Conservation (phyloP, 1,139 yeast species). For the Candida albicans region DNA sequence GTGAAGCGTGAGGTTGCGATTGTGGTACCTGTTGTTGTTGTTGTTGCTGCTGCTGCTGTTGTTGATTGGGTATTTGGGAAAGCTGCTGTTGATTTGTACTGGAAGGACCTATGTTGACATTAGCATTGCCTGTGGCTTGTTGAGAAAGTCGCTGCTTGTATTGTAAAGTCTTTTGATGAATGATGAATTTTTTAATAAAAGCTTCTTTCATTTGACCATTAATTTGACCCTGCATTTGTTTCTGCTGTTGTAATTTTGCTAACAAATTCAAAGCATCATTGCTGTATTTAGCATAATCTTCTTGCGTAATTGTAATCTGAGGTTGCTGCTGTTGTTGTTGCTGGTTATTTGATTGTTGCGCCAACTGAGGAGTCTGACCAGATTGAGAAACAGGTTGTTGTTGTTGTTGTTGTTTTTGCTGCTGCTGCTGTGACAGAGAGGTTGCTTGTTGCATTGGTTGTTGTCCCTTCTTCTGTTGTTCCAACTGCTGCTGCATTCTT, state of each 20-base stretch:
- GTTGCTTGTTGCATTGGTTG: conserved; percentile 19
- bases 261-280: conserved; percentile 44
- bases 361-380: conserved; percentile 3
- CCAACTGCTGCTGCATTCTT: conserved; percentile 14
- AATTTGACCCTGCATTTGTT: conserved; percentile 32
- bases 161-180: conserved; percentile 41
- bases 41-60: conserved; percentile 14
- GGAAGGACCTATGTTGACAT: background rate
- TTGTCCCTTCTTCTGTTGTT: conserved; percentile 15
- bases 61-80: conserved; percentile 9
- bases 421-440: conserved; percentile 17
- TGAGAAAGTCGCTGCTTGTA: conserved; percentile 33
- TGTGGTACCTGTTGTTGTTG: conserved; percentile 12
- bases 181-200: conserved; percentile 41
- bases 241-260: conserved; percentile 38
- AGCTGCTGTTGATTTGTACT: conserved; percentile 4
- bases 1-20: conserved; percentile 11
- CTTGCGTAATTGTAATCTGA: conserved; percentile 40
- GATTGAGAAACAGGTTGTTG: conserved; percentile 7
- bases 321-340: conserved; percentile 24
- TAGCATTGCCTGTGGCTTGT: conserved; percentile 1
- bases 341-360: conserved; percentile 5
- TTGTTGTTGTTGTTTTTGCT: conserved; percentile 13
- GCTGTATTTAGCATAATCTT: conserved; percentile 42
- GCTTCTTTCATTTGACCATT: conserved; percentile 37